Base-by-base conservation (phyloP, 2,329 filamentous ascomycete species). In the Stagonosporopsis rhizophila region DNA sequence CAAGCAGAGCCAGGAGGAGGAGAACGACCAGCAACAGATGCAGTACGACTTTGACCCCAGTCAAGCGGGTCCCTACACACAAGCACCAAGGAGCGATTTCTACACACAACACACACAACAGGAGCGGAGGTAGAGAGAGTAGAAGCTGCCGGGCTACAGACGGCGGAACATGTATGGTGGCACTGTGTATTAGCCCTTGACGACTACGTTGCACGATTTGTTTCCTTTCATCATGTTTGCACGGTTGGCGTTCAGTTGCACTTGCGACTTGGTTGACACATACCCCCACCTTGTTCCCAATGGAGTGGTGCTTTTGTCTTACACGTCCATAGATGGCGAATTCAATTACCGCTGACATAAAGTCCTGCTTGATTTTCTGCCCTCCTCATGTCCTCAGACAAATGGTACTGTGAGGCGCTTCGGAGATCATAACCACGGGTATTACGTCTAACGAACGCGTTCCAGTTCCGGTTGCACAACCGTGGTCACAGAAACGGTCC, bases 1-100 rank as follows among this genome's bases (percentile, higher is more conserved):
- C 60, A 70, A 71, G 52, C 71, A 73, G 7, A 80, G 75, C 58
- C 80, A 81, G 63, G 69, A 75, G 25, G 57, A 65, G 30, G 49
- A 44, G 6, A 59, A 63, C 25, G 51, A 58, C 9, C 55, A 48
- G 39, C 44, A 52, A 28, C 44, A 44, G 1, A 47, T 52, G 6
- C 55, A 49, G 20, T 56, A 56, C 17, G 53, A 44, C 14, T 52
- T 56, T n/a, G 53, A 56, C 22, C 41, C 47, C 11, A 56, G 53
- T 27, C 53, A 56, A 27, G 37, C 30, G 3, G 47, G 42, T n/a
- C 37, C 48, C 6, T 56, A 52, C n/a, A 56, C 53, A 5, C 53
- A 56, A 28, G 25, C 40, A n/a, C 32, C 52, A 1, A 41, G 44
- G 34, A 39, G 42, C n/a, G 53, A 51, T n/a, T 56, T 51, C 23